Percentiles rank a stretch among this genome's conserved stretches.
Evolutionary conservation across 2,329 filamentous ascomycete species (phyloP).

Genomic region (Stachybotrys chlorohalonatus): DNA sequence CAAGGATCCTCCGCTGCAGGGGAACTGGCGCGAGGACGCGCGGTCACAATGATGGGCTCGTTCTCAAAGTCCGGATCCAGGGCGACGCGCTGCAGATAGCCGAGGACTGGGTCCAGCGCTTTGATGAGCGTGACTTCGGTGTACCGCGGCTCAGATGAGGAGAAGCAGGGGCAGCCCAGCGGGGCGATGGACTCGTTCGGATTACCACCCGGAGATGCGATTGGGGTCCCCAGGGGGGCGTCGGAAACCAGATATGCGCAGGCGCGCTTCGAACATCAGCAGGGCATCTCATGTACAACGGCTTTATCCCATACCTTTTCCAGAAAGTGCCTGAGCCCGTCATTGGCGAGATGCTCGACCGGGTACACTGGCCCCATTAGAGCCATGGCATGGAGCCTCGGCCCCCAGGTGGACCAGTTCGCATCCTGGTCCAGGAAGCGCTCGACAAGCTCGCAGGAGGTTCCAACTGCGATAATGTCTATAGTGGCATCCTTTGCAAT

Average conservation of each 20-base stretch:
- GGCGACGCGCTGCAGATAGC: slow-evolving; percentile 53
- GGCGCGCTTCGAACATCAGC: slow-evolving; percentile 33
- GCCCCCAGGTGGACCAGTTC: slow-evolving; percentile 37
- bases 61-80: slow-evolving; percentile 28
- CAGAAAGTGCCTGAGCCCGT: slow-evolving; percentile 39
- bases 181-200: slow-evolving; percentile 27
- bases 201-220: slow-evolving; percentile 45
- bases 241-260: slow-evolving; percentile 52
- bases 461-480: slow-evolving; percentile 63
- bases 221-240: slow-evolving; percentile 39
- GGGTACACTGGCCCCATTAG: slow-evolving; percentile 38
- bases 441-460: slow-evolving; percentile 51
- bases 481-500: slow-evolving; percentile 43
- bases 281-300: slow-evolving; percentile 1
- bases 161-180: slow-evolving; percentile 59
- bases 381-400: slow-evolving; percentile 37
- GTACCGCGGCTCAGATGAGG: slow-evolving; percentile 51
- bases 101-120: slow-evolving; percentile 43
- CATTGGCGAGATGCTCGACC: slow-evolving; percentile 28
- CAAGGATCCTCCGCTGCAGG: slow-evolving; percentile 18
- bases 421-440: slow-evolving; percentile 47
- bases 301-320: slow-evolving; percentile 30
- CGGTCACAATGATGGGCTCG: slow-evolving; percentile 22
- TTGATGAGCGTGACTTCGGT: slow-evolving; percentile 54
- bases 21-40: slow-evolving; percentile 9